phyloP scores from a whole-genome alignment of 2,329 filamentous ascomycete genomes.

The Pseudogymnoascus destructans region DNA sequence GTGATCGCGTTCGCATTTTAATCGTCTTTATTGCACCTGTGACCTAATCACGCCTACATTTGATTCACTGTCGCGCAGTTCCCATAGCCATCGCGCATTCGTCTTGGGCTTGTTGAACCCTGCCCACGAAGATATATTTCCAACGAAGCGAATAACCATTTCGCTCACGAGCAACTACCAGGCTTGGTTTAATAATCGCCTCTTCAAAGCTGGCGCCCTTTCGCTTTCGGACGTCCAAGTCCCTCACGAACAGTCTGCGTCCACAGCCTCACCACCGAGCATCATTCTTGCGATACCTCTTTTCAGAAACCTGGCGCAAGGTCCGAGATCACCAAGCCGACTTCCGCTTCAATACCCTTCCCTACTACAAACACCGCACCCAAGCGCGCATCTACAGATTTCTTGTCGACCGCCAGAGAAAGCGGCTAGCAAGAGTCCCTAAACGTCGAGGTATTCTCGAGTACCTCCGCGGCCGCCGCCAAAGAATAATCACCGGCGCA shows the following conservation, averaged over 20 bases:
- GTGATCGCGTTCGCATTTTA: background rate
- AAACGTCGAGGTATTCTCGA: conserved; percentile 35
- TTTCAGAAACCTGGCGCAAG: conserved; percentile 49
- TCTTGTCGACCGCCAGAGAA: conserved; percentile 51
- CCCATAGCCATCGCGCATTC: background rate
- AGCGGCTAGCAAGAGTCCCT: conserved; percentile 36
- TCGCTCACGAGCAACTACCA: background rate
- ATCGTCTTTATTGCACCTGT: background rate
- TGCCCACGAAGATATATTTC: background rate
- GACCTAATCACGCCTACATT: background rate
- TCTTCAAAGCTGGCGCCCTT: conserved; percentile 6
- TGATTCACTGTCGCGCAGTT: background rate
- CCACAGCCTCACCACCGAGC: conserved; percentile 30
- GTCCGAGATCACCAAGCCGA: conserved; percentile 53
- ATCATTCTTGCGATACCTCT: conserved; percentile 50
- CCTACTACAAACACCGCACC: conserved; percentile 53
- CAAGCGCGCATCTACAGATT: conserved; percentile 69
- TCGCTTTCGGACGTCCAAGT: conserved; percentile 8
- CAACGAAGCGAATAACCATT: background rate
- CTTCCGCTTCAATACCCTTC: conserved; percentile 64
- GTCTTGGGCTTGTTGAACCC: background rate
- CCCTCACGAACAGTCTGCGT: background rate
- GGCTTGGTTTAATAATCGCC: background rate
- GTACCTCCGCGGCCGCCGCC: conserved; percentile 28
- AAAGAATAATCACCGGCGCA: conserved; percentile 12